Conservation (phyloP, 441 rosid genomes). For the Pelargonium fulgidum region DNA sequence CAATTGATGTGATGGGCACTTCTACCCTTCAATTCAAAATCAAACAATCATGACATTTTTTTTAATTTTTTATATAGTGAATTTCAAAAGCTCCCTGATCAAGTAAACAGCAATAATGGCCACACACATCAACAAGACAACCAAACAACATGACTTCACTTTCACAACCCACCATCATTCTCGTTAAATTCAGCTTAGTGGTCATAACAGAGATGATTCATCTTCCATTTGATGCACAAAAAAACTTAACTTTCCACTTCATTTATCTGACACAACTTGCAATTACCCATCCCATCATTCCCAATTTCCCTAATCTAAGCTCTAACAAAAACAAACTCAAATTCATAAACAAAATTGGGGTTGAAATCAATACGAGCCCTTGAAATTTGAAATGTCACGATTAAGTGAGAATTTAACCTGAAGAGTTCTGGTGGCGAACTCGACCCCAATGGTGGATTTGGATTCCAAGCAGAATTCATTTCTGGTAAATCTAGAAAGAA, state of each 20-base stretch:
- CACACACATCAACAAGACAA: background rate
- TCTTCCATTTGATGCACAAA: background rate
- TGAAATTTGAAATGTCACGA: slow-evolving; percentile 4
- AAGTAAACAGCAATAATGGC: background rate
- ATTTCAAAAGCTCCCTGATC: background rate
- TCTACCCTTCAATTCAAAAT: background rate
- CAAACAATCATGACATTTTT: background rate
- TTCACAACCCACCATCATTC: background rate
- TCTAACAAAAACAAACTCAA: background rate
- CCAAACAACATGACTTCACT: background rate
- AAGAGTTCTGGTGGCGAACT: slow-evolving; percentile 86
- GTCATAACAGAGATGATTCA: background rate
- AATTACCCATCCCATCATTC: background rate
- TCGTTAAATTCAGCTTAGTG: background rate
- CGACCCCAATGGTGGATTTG: slow-evolving; percentile 92
- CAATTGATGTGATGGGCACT: background rate
- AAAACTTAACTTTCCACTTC: background rate
- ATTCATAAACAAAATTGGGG: background rate
- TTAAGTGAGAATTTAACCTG: slow-evolving; percentile 38
- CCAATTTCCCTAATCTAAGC: background rate
- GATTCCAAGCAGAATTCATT: slow-evolving; percentile 92
- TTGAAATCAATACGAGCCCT: background rate
- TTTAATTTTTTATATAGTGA: no score
- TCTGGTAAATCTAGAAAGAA: slow-evolving; percentile 80
- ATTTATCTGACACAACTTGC: background rate